These are phyloP conservation scores for sweet orange (Citrus sinensis) DNA, from an alignment of 345 rosid species.

Conservation along the genomic window DNA sequence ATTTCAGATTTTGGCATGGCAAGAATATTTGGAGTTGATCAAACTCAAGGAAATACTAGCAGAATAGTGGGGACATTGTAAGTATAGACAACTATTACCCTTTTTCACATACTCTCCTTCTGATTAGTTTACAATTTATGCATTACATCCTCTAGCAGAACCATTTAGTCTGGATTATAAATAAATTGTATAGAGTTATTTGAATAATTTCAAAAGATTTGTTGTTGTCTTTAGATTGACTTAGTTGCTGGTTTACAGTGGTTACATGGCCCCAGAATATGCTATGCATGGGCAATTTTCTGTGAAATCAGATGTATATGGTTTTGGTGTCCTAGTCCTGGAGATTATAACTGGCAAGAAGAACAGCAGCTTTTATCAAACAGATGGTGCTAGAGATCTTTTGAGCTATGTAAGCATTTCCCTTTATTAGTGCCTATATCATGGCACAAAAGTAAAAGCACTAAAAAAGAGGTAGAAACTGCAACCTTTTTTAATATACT, in stretches of 20 bases:
- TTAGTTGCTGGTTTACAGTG: neutral
- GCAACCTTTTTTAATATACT: too few species aligned
- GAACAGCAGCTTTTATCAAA: constrained; percentile 4
- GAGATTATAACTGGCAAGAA: constrained; percentile 38
- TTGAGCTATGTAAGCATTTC: constrained; percentile 19
- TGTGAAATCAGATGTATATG: too few species aligned
- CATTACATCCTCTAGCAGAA: neutral
- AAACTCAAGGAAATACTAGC: constrained; percentile 29
- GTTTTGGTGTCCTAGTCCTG: constrained; percentile 27
- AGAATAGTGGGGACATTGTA: constrained; percentile 40
- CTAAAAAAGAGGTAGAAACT: too few species aligned
- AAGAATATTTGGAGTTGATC: constrained; percentile 33
- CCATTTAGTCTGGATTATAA: neutral
- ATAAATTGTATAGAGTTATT: neutral
- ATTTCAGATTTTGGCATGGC: constrained; percentile 50
- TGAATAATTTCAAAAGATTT: neutral
- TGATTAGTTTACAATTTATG: neutral
- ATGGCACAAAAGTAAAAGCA: neutral
- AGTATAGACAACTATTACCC: neutral
- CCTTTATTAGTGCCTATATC: neutral
- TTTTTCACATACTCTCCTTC: neutral
- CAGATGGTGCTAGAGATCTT: neutral
- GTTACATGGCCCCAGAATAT: too few species aligned
- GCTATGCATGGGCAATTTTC: too few species aligned
- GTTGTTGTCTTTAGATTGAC: neutral